Percentiles rank a stretch among this genome's conserved stretches.
Evolutionary conservation across 768 basidiomycete species (phyloP).

Genomic region (Tricholoma sp.): DNA sequence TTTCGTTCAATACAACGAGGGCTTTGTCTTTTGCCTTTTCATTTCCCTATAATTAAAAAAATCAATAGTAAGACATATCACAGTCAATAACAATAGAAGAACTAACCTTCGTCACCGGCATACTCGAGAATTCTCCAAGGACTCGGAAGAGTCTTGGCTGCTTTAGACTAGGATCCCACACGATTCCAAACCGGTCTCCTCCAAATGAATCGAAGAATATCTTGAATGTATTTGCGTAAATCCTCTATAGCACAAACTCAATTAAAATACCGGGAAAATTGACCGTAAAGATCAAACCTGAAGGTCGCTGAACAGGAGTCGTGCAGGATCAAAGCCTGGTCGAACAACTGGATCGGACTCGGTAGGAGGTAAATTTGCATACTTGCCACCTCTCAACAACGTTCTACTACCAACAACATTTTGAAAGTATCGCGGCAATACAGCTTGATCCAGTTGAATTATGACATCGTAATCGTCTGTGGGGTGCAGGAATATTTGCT

Average conservation of each 20-base stretch:
- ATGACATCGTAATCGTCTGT: constrained; percentile 82
- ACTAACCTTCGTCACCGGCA: constrained; percentile 44
- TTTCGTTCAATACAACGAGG: constrained; percentile 61
- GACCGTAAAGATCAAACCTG: constrained; percentile 44
- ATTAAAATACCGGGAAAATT: background rate
- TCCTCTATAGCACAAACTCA: constrained; percentile 35
- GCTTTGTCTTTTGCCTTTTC: constrained; percentile 51
- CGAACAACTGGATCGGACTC: constrained; percentile 29
- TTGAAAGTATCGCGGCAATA: constrained; percentile 72
- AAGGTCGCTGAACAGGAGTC: constrained; percentile 61
- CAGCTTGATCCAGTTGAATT: constrained; percentile 60
- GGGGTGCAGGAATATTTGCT: constrained; percentile 87
- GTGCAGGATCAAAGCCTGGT: constrained; percentile 80
- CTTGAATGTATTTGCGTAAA: constrained; percentile 72
- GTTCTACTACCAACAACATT: constrained; percentile 50
- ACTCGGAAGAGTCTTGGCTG: constrained; percentile 69
- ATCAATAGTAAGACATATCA: background rate
- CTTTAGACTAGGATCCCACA: constrained; percentile 79
- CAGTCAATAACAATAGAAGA: background rate
- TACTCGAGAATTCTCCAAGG: constrained; percentile 73
- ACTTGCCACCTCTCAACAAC: constrained; percentile 39
- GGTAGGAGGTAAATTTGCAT: constrained; percentile 37
- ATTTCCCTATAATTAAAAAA: constrained; percentile 24
- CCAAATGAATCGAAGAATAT: constrained; percentile 85
- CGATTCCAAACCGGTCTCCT: constrained; percentile 69